Base-by-base conservation (phyloP, 1,284 basidiomycete species). In the Taiwanofungus camphoratus region DNA sequence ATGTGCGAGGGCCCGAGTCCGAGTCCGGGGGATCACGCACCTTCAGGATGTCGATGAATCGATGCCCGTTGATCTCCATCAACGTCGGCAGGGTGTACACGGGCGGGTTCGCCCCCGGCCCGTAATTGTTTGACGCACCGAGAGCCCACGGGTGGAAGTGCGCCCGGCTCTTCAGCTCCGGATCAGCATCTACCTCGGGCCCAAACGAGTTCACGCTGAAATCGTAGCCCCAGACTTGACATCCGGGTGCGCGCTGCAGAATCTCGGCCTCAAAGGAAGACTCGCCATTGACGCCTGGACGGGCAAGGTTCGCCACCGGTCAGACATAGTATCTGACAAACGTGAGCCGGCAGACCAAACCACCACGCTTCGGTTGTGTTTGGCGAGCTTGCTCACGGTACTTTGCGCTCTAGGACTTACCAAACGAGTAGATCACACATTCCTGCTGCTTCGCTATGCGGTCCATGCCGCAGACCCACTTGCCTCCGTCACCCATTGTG, bases 181-280 rank as follows among this genome's bases (percentile, higher is more conserved):
- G 52, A 19, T 55, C 53, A 18, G 59, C 49, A 21, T 64, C 59
- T 29, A 76, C 63, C 51, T 77, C 71, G 3, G 72, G 72, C 2
- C 76, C 74, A 51, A 74, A 76, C 61, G 70, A 36, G 30, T 3
- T 46, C 21, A 76, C 74, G 35, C 69, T 73, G 51, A 71, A 76
- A 53, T 76, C 75, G 51, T 77, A 77, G 27, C 76, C 74, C 55
- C 66, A 77, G n/a, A 70, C 52, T 42, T 74, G 53, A 45, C 74
- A 74, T 5, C 57, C 54, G 2, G 65, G 61, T 6, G 64, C 67
- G 18, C 60, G 60, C 31, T 63, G 60, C 47, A 77, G 62, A 26
- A 77, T 44, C 18, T 65, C 66, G 4, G 72, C 67, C 45, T 76
- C 75, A 46, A 73, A 76, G n/a, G 74, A 76, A 4, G 74, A 76